Conservation (phyloP, 176 grass and related monocot species). For the Poa annua region DNA sequence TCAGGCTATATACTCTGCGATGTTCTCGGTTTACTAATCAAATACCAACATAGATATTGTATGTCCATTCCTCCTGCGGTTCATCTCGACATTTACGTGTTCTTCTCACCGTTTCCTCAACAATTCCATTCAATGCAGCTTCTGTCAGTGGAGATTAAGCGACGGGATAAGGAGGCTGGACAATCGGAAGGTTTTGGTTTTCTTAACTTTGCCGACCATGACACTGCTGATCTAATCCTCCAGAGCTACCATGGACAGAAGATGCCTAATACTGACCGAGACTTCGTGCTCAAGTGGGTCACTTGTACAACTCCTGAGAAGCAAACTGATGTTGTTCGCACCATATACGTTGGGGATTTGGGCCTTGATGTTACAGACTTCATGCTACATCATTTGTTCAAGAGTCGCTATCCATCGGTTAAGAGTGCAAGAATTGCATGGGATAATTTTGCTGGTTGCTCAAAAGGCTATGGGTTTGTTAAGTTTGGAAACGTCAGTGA, state of each 20-base stretch:
- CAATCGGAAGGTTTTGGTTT: slow-evolving; percentile 65
- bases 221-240: slow-evolving; percentile 51
- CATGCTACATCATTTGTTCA: slow-evolving; percentile 79
- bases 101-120: background rate
- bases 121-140: slow-evolving; percentile 38
- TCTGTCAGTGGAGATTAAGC: slow-evolving; percentile 48
- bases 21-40: background rate
- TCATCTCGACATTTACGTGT: background rate
- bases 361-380: slow-evolving; percentile 85
- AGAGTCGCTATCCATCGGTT: slow-evolving; percentile 68
- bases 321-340: slow-evolving; percentile 51
- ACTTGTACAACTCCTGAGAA: slow-evolving; percentile 56
- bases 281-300: slow-evolving; percentile 78
- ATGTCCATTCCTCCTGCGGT: background rate
- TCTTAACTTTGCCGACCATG: slow-evolving; percentile 54
- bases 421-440: slow-evolving; percentile 80
- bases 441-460: slow-evolving; percentile 57
- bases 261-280: slow-evolving; percentile 68
- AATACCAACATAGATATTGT: background rate
- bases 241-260: slow-evolving; percentile 71
- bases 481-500: slow-evolving; percentile 69
- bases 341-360: slow-evolving; percentile 78
- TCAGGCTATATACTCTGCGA: background rate
- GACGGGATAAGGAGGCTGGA: slow-evolving; percentile 53
- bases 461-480: slow-evolving; percentile 93